Conservation (phyloP, 352 stramenopile species). For the Phytophthora podocarpi region DNA sequence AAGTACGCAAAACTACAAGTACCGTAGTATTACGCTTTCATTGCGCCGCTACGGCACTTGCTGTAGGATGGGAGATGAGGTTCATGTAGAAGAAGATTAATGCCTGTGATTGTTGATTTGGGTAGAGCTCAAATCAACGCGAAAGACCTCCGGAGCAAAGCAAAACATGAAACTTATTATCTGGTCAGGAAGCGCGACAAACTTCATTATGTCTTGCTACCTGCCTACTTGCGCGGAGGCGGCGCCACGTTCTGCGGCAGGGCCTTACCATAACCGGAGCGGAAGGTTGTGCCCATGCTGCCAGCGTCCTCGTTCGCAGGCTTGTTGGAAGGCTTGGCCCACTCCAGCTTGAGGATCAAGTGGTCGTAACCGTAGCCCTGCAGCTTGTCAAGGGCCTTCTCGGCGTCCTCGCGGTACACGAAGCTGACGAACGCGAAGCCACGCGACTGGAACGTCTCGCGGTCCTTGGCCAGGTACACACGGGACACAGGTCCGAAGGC, state of each 20-base stretch:
- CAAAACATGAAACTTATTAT: constrained; percentile 23
- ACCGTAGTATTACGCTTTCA: not conserved
- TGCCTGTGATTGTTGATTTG: not conserved
- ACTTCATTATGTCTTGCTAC: constrained; percentile 3
- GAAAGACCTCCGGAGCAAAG: not conserved
- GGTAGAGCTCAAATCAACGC: not conserved
- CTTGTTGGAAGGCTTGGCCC: constrained; percentile 96
- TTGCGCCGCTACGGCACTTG: not conserved
- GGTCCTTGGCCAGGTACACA: constrained; percentile 98
- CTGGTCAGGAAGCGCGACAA: constrained; percentile 9
- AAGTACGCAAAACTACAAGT: constrained; percentile 1
- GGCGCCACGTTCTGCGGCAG: constrained; percentile 86
- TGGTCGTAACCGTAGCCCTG: constrained; percentile 99
- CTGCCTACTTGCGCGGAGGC: constrained; percentile 73
- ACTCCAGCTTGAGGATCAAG: constrained; percentile 99
- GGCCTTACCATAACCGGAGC: constrained; percentile 89
- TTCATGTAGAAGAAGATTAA: not conserved
- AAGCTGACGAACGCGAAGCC: constrained; percentile 99
- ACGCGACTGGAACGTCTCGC: constrained; percentile 96
- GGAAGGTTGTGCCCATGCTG: constrained; percentile 88
- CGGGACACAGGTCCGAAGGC: constrained; percentile 96
- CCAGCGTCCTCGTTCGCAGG: constrained; percentile 69
- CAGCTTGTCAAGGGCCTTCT: constrained; percentile 96
- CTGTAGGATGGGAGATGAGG: constrained; percentile 13
- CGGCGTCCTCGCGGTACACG: constrained; percentile 95